Evolutionary conservation across 192 early-diverging fungal genomes (phyloP), one percentile per base, ranked within the genome.

Genomic region (Backusella mclennaniae): DNA sequence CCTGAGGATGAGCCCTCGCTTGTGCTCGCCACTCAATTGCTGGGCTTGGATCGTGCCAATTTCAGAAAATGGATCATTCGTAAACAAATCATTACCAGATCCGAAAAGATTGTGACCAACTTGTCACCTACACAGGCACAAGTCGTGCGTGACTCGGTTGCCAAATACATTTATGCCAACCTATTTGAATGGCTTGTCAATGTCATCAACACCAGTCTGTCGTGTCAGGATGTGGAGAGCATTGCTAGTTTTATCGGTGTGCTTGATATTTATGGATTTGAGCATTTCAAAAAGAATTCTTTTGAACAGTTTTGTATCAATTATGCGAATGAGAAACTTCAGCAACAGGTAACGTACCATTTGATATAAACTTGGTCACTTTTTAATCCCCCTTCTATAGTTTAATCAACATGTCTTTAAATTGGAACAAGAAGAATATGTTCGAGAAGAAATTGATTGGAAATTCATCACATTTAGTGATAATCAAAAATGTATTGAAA

Each of bases 301-400:
- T 99, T 99, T 77, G 98, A 99, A 87, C 98, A 99, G 88, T 99
- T 98, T 82, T 99, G 98, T 88, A 98, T 99, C 80, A 94, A 95
- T 83, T 95, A 94, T 81, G 93, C 96, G 73, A 97, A 97, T 85
- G 98, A 99, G 83, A 99, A 99, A 84, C 86, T 99, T 71, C 98
- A 99, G 85, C 97, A 98, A 84, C 95, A 86, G 74, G 84, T 85
- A 77, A 77, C 23, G 35, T n/a, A 3, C 38, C 11, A 39, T 39
- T 39, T 39, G 9, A 39, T 39, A 39, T 39, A 11, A 39, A 41
- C 23, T 39, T 12, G 3, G 38, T 39, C 38, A 39, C 9, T 39
- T 39, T 39, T 39, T 39, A 8, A 39, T 17, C 23, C 15, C 26
- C 26, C 26, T 26, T 23, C n/a, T 2, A 14, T 67, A 98, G 85